Percentiles rank a stretch among this genome's conserved stretches.
These are phyloP conservation scores for Lactuca saligna DNA, from an alignment of 129 eudicot genomes.

Conservation along the genomic window DNA sequence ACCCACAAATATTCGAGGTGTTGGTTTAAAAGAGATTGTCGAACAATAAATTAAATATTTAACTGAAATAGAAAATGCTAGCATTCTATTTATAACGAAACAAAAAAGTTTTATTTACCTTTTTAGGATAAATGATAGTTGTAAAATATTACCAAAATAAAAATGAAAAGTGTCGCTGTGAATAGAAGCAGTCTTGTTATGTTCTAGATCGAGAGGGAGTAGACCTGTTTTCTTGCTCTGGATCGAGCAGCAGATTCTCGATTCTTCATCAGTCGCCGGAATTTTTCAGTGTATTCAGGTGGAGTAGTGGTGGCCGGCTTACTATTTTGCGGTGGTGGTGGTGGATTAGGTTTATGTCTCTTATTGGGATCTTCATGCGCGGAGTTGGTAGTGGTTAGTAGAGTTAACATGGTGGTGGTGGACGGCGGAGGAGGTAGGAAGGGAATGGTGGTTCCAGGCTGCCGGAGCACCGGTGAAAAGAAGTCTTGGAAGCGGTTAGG, in stretches of 20 bases:
- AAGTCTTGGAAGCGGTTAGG: constrained; percentile 27
- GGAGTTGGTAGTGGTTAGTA: constrained; percentile 26
- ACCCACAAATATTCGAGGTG: neutral
- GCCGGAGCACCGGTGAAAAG: constrained; percentile 20
- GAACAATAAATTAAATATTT: too few species aligned
- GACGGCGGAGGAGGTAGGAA: constrained; percentile 25
- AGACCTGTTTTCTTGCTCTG: constrained; percentile 53
- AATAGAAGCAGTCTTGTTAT: neutral
- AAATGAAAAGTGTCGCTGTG: neutral
- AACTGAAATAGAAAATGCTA: neutral
- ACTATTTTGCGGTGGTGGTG: neutral
- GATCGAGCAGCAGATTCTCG: constrained; percentile 65
- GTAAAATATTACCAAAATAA: neutral
- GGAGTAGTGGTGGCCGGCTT: constrained; percentile 11
- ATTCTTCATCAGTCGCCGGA: constrained; percentile 51
- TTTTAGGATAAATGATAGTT: neutral
- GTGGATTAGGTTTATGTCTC: constrained; percentile 11
- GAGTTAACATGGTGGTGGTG: constrained; percentile 27
- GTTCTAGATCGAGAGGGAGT: constrained; percentile 1
- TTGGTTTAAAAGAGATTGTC: too few species aligned
- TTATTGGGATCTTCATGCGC: constrained; percentile 16
- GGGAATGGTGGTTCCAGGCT: constrained; percentile 17
- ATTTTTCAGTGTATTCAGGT: constrained; percentile 32
- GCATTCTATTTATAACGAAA: neutral
- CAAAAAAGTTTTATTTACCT: neutral